Evolutionary conservation across 2,329 filamentous ascomycete genomes (phyloP), one percentile per base, ranked within the genome.

Genomic region (Microthyrium microscopicum): DNA sequence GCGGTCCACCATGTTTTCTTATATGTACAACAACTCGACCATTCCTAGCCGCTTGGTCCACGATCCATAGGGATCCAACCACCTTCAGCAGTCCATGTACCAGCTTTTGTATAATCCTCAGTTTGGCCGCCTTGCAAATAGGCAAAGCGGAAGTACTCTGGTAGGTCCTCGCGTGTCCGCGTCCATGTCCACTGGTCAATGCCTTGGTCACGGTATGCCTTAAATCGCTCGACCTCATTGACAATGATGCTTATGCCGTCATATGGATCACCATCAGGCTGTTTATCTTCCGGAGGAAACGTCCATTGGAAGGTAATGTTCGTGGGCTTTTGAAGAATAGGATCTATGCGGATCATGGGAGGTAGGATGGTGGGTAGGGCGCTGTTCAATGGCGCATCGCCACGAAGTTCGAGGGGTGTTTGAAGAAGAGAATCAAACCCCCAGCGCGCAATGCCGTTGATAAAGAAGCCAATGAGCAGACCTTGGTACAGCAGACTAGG

Each of bases 401-500:
- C 73, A 34, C 73, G 73, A 17, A 98, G 57, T 1, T 74, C 73
- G 1, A 56, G 66, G 0, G 80, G 71, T 0, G 89, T 95, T 55
- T 98, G 77, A 12, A 98, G 67, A 29, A 98, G 72, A 1, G 78
- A 68, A 40, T 83, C 85, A 52, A 92, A 98, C 1, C 85, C 85
- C 89, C 89, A 95, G 27, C 87, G 70, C 4, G 85, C 87, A 39
- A 91, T 73, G 33, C 89, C 87, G 50, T 94, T 94, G 57, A 94
- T 76, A 53, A 94, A 95, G 0, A 95, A 66, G 1, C 89, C 89
- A 5, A 95, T 60, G 0, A 98, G 63, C 2, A 98, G 61, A 8
- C 89, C 89, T 53, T 95, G 87, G 48, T 89, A 95, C 2, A 93
- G 54, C 6, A 95, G 62, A 1, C 76, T 77, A 0, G 82, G 79